phyloP scores from a whole-genome alignment of 768 basidiomycete species.

The Peribolospora kevripleyi region DNA sequence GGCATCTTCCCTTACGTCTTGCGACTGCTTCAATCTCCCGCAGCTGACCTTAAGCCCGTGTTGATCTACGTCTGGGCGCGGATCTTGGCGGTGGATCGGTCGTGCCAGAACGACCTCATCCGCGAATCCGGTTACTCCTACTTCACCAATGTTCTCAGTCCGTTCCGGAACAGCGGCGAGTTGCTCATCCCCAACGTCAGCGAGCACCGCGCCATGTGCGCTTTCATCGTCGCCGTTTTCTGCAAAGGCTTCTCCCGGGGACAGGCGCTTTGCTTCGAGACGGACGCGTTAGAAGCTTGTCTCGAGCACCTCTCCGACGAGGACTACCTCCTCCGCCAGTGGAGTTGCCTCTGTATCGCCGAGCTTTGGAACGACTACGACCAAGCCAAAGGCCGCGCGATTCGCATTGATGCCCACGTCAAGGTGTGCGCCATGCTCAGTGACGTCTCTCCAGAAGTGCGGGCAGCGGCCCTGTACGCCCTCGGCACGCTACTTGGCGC shows the following conservation, averaged over 20 bases:
- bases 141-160: constrained; percentile 52
- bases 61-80: constrained; percentile 98
- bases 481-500: constrained; percentile 85
- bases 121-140: constrained; percentile 48
- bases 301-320: constrained; percentile 60
- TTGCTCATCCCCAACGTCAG: constrained; percentile 59
- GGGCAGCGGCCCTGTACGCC: constrained; percentile 71
- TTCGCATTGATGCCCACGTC: constrained; percentile 2
- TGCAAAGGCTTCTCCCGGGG: constrained; percentile 72
- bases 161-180: constrained; percentile 9
- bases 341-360: constrained; percentile 77
- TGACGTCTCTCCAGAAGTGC: constrained; percentile 72
- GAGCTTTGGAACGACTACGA: constrained; percentile 88
- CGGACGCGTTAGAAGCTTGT: constrained; percentile 44
- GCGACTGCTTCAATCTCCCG: constrained; percentile 80
- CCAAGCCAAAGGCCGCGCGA: constrained; percentile 42
- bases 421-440: constrained; percentile 23
- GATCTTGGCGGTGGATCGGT: constrained; percentile 83
- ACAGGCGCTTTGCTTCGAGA: constrained; percentile 51
- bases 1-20: constrained; percentile 98
- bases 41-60: constrained; percentile 84
- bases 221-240: constrained; percentile 75
- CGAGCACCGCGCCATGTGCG: constrained; percentile 95
- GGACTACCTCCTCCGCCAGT: constrained; percentile 81
- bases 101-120: constrained; percentile 71